Conservation (phyloP, 140 eudicot genomes). For the Flaveria floridana region DNA sequence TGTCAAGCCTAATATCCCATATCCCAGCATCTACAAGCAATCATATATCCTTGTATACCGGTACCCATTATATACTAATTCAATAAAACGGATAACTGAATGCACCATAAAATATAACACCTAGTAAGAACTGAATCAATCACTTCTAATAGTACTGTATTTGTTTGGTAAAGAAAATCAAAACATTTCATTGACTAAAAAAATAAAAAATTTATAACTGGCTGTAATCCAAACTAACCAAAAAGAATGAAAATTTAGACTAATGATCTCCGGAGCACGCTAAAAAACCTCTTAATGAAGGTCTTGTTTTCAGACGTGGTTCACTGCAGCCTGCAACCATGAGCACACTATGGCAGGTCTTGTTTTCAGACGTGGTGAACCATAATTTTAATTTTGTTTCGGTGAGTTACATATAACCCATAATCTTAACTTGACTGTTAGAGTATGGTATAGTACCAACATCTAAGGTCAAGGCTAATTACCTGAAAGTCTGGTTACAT, state of each 20-base stretch:
- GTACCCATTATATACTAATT: neutral
- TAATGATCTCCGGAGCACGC: neutral
- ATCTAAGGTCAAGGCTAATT: neutral
- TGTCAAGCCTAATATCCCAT: neutral
- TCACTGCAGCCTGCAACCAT: conserved; percentile 7
- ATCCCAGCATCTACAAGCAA: neutral
- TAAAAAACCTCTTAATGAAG: neutral
- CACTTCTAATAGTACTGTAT: neutral
- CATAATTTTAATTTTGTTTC: neutral
- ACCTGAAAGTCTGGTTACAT: neutral
- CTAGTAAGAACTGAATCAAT: no score
- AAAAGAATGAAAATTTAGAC: neutral
- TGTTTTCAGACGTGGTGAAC: neutral
- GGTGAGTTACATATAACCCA: neutral
- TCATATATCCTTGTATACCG: neutral
- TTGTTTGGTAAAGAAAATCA: neutral
- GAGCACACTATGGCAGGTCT: conserved; percentile 1
- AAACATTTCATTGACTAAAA: neutral
- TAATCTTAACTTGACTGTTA: neutral
- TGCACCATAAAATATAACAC: neutral
- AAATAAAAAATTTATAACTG: neutral
- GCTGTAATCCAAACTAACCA: neutral
- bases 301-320: no score
- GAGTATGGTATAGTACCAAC: neutral
- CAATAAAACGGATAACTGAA: neutral